Percentiles rank a stretch among this genome's conserved stretches.
phyloP scores from a whole-genome alignment of 371 early-diverging fungal genomes.

The Chytridium lagenaria region DNA sequence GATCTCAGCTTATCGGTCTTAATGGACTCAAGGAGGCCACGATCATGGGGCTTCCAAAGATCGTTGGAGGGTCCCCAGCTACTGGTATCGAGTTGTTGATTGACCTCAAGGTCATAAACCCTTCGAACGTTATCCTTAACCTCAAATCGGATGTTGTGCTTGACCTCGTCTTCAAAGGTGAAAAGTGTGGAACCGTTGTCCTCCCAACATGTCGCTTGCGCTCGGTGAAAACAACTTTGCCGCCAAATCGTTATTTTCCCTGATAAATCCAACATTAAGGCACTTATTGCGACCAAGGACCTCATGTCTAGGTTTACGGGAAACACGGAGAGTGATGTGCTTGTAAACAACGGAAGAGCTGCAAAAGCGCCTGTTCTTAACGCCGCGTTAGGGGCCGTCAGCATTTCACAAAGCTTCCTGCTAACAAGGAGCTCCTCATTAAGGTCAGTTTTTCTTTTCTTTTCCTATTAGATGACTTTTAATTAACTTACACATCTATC shows the following conservation, averaged over 20 bases:
- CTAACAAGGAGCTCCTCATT: background rate
- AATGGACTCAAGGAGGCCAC: constrained; percentile 7
- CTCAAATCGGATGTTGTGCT: background rate
- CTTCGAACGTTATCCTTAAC: background rate
- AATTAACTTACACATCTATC: background rate
- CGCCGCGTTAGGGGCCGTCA: constrained; percentile 11
- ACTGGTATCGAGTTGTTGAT: background rate
- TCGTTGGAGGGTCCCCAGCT: background rate
- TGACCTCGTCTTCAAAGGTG: background rate
- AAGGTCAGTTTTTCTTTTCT: background rate
- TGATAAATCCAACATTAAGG: background rate
- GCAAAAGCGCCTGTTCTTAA: background rate
- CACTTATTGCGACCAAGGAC: background rate
- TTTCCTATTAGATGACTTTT: background rate
- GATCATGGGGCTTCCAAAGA: background rate
- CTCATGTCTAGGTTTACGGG: constrained; percentile 14
- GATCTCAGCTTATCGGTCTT: background rate
- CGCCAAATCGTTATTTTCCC: background rate
- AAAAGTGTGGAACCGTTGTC: constrained; percentile 11
- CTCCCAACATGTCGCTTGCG: constrained; percentile 10
- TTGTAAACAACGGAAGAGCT: constrained; percentile 17
- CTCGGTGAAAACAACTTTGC: constrained; percentile 12
- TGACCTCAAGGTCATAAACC: constrained; percentile 4
- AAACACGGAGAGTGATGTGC: background rate
- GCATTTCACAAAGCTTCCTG: background rate